These are phyloP conservation scores for Peronosclerospora sorghi DNA, from an alignment of 352 stramenopile species.

Conservation along the genomic window DNA sequence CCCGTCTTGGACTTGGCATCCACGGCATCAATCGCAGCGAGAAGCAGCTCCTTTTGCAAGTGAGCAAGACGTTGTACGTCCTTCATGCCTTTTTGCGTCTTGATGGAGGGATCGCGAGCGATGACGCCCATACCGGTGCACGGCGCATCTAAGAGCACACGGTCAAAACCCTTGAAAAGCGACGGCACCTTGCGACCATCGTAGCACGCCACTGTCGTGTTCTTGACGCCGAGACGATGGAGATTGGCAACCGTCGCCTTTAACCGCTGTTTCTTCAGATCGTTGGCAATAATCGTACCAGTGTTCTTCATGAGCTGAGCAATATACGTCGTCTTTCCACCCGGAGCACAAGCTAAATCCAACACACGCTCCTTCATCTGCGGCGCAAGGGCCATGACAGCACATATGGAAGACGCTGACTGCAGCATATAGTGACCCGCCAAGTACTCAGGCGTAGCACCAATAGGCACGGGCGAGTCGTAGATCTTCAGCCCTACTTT, in stretches of 20 bases:
- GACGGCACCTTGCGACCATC: slow-evolving; percentile 90
- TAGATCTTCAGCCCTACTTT: slow-evolving; percentile 99
- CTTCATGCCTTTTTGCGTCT: slow-evolving; percentile 95
- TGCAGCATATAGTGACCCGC: slow-evolving; percentile 99
- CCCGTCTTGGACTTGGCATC: slow-evolving; percentile 94
- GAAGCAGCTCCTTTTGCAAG: slow-evolving; percentile 98
- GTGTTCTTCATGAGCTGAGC: slow-evolving; percentile 99
- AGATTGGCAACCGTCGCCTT: slow-evolving; percentile 98
- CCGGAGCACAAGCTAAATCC: slow-evolving; percentile 97
- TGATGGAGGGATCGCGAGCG: slow-evolving; percentile 96
- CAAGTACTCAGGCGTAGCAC: slow-evolving; percentile 99
- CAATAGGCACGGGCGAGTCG: slow-evolving; percentile 96
- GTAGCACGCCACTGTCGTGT: slow-evolving; percentile 96
- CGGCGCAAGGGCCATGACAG: slow-evolving; percentile 95
- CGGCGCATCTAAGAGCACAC: slow-evolving; percentile 97
- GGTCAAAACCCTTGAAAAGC: slow-evolving; percentile 95
- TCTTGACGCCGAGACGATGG: slow-evolving; percentile 96
- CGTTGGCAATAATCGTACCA: slow-evolving; percentile 97
- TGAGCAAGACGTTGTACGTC: slow-evolving; percentile 87
- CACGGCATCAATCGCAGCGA: slow-evolving; percentile 97
- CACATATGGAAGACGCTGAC: slow-evolving; percentile 96
- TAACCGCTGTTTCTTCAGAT: slow-evolving; percentile 95
- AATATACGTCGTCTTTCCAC: slow-evolving; percentile 99
- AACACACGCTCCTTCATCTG: slow-evolving; percentile 95
- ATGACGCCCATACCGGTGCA: slow-evolving; percentile 98